Evolutionary conservation across 495 filamentous ascomycete genomes (phyloP).

Genomic region (Annulohypoxylon maeteangense): DNA sequence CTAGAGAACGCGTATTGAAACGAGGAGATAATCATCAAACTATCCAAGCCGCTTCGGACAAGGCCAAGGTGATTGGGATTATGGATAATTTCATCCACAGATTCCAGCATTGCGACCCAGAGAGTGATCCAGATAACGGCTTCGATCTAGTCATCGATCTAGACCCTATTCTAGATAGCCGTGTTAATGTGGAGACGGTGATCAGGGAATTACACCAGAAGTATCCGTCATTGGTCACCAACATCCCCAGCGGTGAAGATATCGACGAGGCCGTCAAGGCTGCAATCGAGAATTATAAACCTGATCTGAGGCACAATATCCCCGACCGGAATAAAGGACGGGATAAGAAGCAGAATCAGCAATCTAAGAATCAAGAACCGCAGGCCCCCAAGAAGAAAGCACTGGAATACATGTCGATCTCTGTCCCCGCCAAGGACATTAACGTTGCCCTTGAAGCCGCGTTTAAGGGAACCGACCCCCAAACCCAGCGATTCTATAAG

Average conservation of each 20-base stretch:
- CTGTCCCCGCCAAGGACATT: slow-evolving; percentile 68
- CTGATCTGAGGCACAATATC: slow-evolving; percentile 78
- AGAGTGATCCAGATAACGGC: slow-evolving; percentile 71
- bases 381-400: slow-evolving; percentile 59
- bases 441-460: slow-evolving; percentile 69
- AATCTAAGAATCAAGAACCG: slow-evolving; percentile 47
- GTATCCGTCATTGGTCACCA: slow-evolving; percentile 78
- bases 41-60: slow-evolving; percentile 80
- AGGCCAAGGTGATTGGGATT: slow-evolving; percentile 79
- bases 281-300: slow-evolving; percentile 81
- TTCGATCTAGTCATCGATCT: slow-evolving; percentile 90
- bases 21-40: slow-evolving; percentile 98
- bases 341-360: slow-evolving; percentile 52
- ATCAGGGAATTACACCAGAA: slow-evolving; percentile 72
- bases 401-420: slow-evolving; percentile 86
- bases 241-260: slow-evolving; percentile 76
- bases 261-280: slow-evolving; percentile 82
- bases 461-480: slow-evolving; percentile 65
- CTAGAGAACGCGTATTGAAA: slow-evolving; percentile 78
- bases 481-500: slow-evolving; percentile 73
- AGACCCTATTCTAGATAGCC: slow-evolving; percentile 77
- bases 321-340: slow-evolving; percentile 57
- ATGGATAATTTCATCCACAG: slow-evolving; percentile 94
- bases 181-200: slow-evolving; percentile 86
- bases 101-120: slow-evolving; percentile 79